Evolutionary conservation across 2,329 filamentous ascomycete species (phyloP).

Genomic region (Verticillium nubilum): DNA sequence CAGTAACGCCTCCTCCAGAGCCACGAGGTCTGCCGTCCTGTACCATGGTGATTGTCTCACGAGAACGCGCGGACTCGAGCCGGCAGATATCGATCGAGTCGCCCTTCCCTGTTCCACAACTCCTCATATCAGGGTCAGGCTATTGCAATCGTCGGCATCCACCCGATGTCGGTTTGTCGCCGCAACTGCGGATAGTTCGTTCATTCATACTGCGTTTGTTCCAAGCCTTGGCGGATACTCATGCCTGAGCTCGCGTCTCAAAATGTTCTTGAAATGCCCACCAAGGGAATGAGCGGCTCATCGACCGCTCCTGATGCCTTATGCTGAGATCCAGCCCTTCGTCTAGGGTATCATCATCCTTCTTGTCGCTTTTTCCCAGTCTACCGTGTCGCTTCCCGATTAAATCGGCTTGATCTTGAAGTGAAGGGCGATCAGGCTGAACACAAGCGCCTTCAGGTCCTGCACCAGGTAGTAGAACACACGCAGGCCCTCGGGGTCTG

Average conservation of each 20-base stretch:
- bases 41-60: too few relatives aligned
- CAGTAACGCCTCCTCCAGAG: too few relatives aligned
- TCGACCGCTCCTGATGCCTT: not conserved
- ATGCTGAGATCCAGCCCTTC: not conserved
- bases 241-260: not conserved
- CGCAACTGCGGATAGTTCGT: not conserved
- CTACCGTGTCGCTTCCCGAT: slow-evolving; percentile 8
- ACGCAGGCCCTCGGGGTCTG: slow-evolving; percentile 89
- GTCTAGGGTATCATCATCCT: slow-evolving; percentile 18
- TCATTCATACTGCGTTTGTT: not conserved
- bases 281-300: not conserved
- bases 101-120: too few relatives aligned
- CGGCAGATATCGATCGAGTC: too few relatives aligned
- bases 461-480: slow-evolving; percentile 99
- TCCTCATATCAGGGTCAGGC: too few relatives aligned
- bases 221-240: not conserved
- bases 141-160: too few relatives aligned
- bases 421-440: slow-evolving; percentile 91
- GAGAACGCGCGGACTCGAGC: too few relatives aligned
- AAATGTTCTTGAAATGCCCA: not conserved
- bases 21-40: too few relatives aligned
- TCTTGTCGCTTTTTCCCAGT: not conserved
- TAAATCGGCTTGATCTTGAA: slow-evolving; percentile 90
- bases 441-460: slow-evolving; percentile 92
- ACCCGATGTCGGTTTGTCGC: too few relatives aligned